These are phyloP conservation scores for Beauveria sp. DNA, from an alignment of 2,329 filamentous ascomycete species.

Conservation along the genomic window DNA sequence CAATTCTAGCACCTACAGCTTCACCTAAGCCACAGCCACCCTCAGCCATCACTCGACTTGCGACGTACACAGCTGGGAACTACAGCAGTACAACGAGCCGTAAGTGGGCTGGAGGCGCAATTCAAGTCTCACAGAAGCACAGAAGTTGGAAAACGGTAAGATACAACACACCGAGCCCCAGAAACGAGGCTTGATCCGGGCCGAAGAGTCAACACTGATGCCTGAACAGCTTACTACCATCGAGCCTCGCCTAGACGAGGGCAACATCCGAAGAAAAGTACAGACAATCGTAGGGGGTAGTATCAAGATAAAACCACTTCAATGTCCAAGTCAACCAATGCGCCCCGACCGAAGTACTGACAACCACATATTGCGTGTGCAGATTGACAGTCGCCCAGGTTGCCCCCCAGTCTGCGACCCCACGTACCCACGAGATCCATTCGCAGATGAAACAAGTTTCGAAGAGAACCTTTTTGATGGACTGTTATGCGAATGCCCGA, in stretches of 20 bases:
- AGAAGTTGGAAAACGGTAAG: not conserved
- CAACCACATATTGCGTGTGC: too few species aligned
- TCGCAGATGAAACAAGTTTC: constrained; percentile 31
- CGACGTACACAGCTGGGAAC: too few species aligned
- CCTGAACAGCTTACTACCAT: constrained; percentile 20
- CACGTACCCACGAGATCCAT: not conserved
- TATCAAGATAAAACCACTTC: constrained; percentile 22
- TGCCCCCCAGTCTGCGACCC: constrained; percentile 15
- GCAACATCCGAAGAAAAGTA: constrained; percentile 27
- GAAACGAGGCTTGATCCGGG: not conserved
- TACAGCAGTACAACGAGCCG: not conserved
- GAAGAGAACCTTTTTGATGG: constrained; percentile 31
- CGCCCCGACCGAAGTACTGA: not conserved
- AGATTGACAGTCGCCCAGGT: not conserved
- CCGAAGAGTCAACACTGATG: not conserved
- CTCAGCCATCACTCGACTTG: constrained; percentile 14
- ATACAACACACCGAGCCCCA: not conserved
- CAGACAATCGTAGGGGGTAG: constrained; percentile 24
- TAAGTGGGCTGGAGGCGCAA: not conserved
- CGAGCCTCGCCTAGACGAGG: constrained; percentile 28
- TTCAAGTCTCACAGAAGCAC: not conserved
- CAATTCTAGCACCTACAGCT: constrained; percentile 30
- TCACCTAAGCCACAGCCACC: constrained; percentile 24
- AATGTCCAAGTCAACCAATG: constrained; percentile 16
- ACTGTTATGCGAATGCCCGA: constrained; percentile 27